Evolutionary conservation across 129 eudicot species (phyloP).

Genomic region (sunflower (Helianthus annuus)): DNA sequence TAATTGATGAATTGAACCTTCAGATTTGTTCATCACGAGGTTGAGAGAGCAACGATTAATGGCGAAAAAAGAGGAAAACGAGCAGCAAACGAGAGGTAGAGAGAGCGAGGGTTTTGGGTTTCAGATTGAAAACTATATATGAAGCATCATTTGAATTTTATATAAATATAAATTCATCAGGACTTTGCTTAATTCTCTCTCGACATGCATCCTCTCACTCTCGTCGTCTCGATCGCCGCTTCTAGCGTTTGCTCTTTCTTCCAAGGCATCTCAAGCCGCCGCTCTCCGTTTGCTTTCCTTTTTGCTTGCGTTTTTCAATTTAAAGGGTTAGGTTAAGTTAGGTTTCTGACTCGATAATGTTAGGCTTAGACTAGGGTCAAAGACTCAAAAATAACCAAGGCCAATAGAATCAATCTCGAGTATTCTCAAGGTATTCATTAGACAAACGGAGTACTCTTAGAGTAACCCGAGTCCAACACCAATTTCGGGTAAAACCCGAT

Average conservation of each 20-base stretch:
- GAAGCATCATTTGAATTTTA: conserved; percentile 3
- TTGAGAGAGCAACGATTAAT: not conserved
- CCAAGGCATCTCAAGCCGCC: not conserved
- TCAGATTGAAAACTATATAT: conserved; percentile 10
- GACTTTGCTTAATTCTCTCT: not conserved
- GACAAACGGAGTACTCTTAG: too few species aligned
- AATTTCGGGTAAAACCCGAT: too few species aligned
- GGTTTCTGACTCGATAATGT: too few species aligned
- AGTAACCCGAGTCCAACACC: too few species aligned
- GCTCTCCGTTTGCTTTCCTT: not conserved
- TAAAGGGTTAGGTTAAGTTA: not conserved
- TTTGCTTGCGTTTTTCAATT: not conserved
- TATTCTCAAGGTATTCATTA: too few species aligned
- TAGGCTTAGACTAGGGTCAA: too few species aligned
- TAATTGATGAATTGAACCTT: not conserved
- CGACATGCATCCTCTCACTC: not conserved
- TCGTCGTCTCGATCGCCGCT: conserved; percentile 14
- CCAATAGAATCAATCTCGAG: too few species aligned
- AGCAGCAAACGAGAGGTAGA: not conserved
- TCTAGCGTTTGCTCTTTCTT: not conserved
- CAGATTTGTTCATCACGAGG: conserved; percentile 7
- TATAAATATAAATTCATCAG: not conserved
- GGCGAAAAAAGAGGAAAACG: conserved; percentile 9
- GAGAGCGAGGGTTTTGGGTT: not conserved
- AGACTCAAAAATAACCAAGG: too few species aligned